These are phyloP conservation scores for Soucietia sequanensis DNA, from an alignment of 805 yeast genomes.

Conservation along the genomic window DNA sequence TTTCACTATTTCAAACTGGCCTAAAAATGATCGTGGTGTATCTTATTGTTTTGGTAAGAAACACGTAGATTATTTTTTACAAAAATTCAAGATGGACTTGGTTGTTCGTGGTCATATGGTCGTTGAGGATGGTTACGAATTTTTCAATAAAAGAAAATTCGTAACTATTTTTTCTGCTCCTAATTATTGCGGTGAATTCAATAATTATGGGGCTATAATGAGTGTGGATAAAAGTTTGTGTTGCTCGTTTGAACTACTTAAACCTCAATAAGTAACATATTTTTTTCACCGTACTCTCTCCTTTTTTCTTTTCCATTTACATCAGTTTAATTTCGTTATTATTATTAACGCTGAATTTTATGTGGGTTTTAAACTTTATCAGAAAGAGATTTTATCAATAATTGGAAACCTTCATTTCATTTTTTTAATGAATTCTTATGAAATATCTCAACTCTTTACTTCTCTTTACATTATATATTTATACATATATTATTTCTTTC, in stretches of 20 bases:
- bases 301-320: too few relatives aligned
- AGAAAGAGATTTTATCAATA: too few relatives aligned
- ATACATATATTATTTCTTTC: too few relatives aligned
- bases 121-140: constrained; percentile 85
- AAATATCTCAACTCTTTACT: too few relatives aligned
- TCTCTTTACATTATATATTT: too few relatives aligned
- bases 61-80: constrained; percentile 68
- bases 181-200: constrained; percentile 79
- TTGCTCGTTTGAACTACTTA: constrained; percentile 69
- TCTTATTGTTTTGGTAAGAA: constrained; percentile 74
- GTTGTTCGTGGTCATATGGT: constrained; percentile 88
- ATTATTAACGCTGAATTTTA: too few relatives aligned
- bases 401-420: too few relatives aligned
- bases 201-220: constrained; percentile 80
- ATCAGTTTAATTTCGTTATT: too few relatives aligned
- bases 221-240: constrained; percentile 64
- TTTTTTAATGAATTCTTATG: too few relatives aligned
- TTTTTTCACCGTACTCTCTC: too few relatives aligned
- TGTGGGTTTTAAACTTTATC: too few relatives aligned
- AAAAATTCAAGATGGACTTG: constrained; percentile 67
- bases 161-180: constrained; percentile 84
- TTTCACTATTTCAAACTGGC: constrained; percentile 53
- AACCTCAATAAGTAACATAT: constrained; percentile 53
- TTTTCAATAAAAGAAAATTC: constrained; percentile 67
- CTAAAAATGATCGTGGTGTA: constrained; percentile 80